Percentiles rank a stretch among this genome's conserved stretches.
phyloP scores from a whole-genome alignment of 192 early-diverging fungal species.

The Gamsiella multidivaricata region DNA sequence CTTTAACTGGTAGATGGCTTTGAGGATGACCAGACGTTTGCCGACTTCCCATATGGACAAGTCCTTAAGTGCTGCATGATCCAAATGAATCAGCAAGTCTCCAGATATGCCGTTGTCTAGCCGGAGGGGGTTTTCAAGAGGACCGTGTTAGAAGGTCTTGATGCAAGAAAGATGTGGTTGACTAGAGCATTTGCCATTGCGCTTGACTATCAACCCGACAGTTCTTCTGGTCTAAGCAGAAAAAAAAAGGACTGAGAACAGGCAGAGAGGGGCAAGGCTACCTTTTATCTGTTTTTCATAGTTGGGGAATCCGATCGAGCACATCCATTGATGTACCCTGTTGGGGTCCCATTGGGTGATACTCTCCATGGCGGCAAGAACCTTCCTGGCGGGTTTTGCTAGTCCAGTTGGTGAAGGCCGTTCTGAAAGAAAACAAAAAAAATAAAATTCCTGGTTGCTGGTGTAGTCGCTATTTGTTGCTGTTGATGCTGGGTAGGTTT shows the following conservation, averaged over 20 bases:
- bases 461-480: no score
- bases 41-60: constrained; percentile 88
- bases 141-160: no score
- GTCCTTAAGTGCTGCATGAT: constrained; percentile 92
- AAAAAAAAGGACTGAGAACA: not conserved
- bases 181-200: no score
- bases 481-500: no score
- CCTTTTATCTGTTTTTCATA: constrained; percentile 70
- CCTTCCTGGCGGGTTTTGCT: not conserved
- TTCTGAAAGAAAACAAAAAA: no score
- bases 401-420: no score
- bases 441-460: no score
- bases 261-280: constrained; percentile 3
- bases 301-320: constrained; percentile 62
- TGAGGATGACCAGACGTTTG: constrained; percentile 88
- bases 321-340: constrained; percentile 66
- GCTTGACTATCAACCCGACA: no score
- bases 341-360: constrained; percentile 67
- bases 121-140: not conserved
- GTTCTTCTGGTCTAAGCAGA: not conserved
- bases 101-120: constrained; percentile 92
- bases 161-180: no score
- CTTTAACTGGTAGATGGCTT: constrained; percentile 89
- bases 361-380: constrained; percentile 48
- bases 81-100: constrained; percentile 86